Base-by-base conservation (phyloP, 345 rosid genomes). In the Hypericum androsaemum region DNA sequence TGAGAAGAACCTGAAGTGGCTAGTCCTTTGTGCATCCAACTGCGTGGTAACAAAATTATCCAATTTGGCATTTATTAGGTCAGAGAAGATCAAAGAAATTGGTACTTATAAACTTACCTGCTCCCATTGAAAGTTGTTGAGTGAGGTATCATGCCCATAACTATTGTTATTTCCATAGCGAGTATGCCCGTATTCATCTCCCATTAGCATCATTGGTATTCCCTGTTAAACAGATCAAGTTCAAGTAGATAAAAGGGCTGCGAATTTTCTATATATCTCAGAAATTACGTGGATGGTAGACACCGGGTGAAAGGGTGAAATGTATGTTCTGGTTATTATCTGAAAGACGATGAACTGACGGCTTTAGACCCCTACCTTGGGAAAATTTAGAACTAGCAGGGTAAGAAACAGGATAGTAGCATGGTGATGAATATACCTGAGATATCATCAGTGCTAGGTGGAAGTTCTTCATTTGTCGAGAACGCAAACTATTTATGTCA, bases 161-260 rank as follows among this genome's bases (percentile, higher is more conserved):
- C 95, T 84, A 64, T 84, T 92, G 84, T 87, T 92, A 53, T 87
- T 92, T 59, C 98, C 98, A 70, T 75, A 69, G 22, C 94, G 82
- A 0, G 96, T 79, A 65, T 92, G 95, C 14, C 81, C 96, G 47
- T 92, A 87, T 57, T 87, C 98, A 59, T 87, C 98, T 52, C 98
- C 96, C 98, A 90, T 90, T 40, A 87, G 69, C 95, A 84, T 84
- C 98, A 90, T 84, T 48, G 96, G 96, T 43, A 72, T 71, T 60
- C 98, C 96, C 96, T 86, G 76, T 22, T 66, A 56, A 60, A 32
- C 56, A 9, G 16, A 52, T 28, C 16, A 53, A 44, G 39, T 56
- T 14, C 46, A 70, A 11, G 7, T 39, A 41, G 47, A 48, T 10
- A 13, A 54, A 56, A 50, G 50, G 52, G 37, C 41, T 13, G 32